A percentile compares a stretch with the other conserved stretches of the same genome.
Conservation (phyloP, 148 eudicot genomes). For the Chenopodium suecicum region DNA sequence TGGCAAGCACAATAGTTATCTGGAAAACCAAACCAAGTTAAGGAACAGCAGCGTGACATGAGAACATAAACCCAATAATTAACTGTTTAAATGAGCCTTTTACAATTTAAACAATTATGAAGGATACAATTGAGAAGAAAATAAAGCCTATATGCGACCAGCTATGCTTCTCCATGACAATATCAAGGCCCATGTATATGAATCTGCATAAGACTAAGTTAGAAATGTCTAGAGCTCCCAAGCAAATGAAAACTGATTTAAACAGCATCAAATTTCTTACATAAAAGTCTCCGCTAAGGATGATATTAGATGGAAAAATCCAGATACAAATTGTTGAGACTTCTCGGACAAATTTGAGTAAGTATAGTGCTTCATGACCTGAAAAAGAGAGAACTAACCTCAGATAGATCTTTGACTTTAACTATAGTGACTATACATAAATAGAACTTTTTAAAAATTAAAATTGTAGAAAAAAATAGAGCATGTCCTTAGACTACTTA, state of each 20-base stretch:
- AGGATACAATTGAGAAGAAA: slow-evolving; percentile 99
- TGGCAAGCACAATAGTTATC: slow-evolving; percentile 83
- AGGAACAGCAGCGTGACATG: slow-evolving; percentile 42
- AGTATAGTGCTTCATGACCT: slow-evolving; percentile 99
- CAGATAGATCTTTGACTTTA: slow-evolving; percentile 15
- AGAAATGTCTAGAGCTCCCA: slow-evolving; percentile 2
- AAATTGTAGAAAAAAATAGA: slow-evolving; percentile 1
- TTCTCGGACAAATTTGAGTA: slow-evolving; percentile 88
- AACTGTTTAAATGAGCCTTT: slow-evolving; percentile 5
- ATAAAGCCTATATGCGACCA: slow-evolving; percentile 99
- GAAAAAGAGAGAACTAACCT: slow-evolving; percentile 7
- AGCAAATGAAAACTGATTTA: background rate
- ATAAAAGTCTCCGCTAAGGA: slow-evolving; percentile 97
- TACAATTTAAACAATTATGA: slow-evolving; percentile 14
- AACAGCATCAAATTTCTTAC: slow-evolving; percentile 46
- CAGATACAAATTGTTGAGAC: slow-evolving; percentile 93
- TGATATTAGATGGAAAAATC: slow-evolving; percentile 95
- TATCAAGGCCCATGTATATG: slow-evolving; percentile 99
- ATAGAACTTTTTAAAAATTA: background rate
- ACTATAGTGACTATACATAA: background rate
- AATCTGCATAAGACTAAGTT: slow-evolving; percentile 59
- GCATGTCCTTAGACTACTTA: slow-evolving; percentile 73
- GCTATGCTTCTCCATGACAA: slow-evolving; percentile 98
- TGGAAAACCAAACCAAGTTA: slow-evolving; percentile 49
- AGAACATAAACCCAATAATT: background rate